Base-by-base conservation (phyloP, 352 stramenopile species). In the Globisporangium recalcitrans region DNA sequence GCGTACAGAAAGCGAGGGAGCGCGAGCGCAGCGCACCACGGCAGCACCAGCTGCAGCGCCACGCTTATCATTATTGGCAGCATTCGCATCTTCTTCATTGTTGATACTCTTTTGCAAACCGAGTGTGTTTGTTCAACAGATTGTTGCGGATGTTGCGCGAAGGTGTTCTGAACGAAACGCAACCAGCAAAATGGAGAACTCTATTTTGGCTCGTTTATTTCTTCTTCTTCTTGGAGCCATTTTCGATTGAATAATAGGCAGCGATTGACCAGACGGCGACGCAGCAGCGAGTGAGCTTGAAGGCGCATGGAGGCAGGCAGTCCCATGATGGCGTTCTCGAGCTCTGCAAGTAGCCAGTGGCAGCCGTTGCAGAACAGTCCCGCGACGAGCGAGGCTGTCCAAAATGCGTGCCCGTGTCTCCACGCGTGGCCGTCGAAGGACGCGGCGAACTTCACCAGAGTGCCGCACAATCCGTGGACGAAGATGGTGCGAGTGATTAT, bases 371-470 rank as follows among this genome's bases (percentile, higher is more conserved):
- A 64, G 36, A 65, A 54, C 40, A 62, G 52, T 16, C 60, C 60
- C 4, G 27, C 53, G 27, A 60, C 62, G 38, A 31, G 24, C 32
- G 31, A 21, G 27, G 21, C 3, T 5, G 22, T 8, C n/a, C n/a
- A n/a, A 31, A 11, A 13, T 19, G 6, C 48, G 11, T 14, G 4
- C 0, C 36, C 47, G 27, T 59, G 47, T 57, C 53, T 69, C 52
- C 51, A 53, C 38, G 42, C 70, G 46, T 85, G 76, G 76, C 76
- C 76, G 21, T 78, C 71, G 24, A 72, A 64, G 42, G 67, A 71
- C n/a, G 67, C 72, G 24, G 48, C 60, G 13, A 70, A 75, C 55
- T 82, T 85, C 49, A 70, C 76, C 4, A 68, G 62, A 46, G 40
- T 80, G 31, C 29, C 66, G 49, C 63, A 65, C 54, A 70, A 72